phyloP scores from a whole-genome alignment of 768 basidiomycete species.

The Megacollybia marginata region DNA sequence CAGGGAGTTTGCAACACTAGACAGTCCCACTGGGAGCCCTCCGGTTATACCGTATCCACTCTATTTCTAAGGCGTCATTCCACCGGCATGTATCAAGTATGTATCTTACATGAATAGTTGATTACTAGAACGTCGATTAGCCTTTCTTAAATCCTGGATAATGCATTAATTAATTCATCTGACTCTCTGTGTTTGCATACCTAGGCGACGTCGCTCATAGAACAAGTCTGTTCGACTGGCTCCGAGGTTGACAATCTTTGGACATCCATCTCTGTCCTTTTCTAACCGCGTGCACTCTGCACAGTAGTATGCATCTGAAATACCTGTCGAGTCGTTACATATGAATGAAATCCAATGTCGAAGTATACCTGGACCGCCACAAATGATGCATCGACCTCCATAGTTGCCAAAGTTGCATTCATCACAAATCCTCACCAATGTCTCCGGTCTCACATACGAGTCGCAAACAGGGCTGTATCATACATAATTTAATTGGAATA shows the following conservation, averaged over 20 bases:
- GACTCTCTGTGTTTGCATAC: too few species aligned
- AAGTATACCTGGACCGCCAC: slow-evolving; percentile 80
- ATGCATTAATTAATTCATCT: too few species aligned
- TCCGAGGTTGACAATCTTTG: slow-evolving; percentile 96
- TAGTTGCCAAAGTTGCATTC: slow-evolving; percentile 99
- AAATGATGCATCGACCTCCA: slow-evolving; percentile 96
- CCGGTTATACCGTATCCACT: too few species aligned
- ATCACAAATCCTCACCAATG: slow-evolving; percentile 95
- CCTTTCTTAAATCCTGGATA: too few species aligned
- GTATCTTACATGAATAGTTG: too few species aligned
- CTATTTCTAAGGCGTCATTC: too few species aligned
- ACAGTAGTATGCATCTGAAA: slow-evolving; percentile 98
- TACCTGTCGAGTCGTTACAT: slow-evolving; percentile 46
- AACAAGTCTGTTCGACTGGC: slow-evolving; percentile 89
- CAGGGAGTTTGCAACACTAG: too few species aligned
- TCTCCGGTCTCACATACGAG: slow-evolving; percentile 98
- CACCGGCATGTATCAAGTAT: too few species aligned
- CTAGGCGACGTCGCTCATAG: slow-evolving; percentile 62
- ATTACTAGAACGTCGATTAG: too few species aligned
- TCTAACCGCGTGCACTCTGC: slow-evolving; percentile 96
- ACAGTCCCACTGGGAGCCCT: too few species aligned
- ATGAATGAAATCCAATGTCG: not conserved
- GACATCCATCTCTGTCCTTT: slow-evolving; percentile 97
- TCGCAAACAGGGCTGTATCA: slow-evolving; percentile 86
- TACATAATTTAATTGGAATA: not conserved